phyloP scores from a whole-genome alignment of 2,329 filamentous ascomycete species.

The Cercospora zeae-maydis region DNA sequence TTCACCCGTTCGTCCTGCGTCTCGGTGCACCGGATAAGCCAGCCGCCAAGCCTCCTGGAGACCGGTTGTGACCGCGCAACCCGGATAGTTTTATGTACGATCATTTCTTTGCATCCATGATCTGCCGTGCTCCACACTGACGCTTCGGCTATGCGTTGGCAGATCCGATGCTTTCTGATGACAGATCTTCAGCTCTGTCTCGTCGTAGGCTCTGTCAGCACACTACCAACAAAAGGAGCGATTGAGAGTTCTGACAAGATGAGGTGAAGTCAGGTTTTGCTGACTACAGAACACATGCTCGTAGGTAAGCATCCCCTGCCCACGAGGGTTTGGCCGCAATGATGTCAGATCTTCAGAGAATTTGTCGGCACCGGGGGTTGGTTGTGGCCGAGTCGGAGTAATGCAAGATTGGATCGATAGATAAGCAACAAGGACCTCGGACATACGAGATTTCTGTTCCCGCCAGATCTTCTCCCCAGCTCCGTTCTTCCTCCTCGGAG shows the following conservation, averaged over 20 bases:
- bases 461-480: background rate
- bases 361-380: background rate
- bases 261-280: background rate
- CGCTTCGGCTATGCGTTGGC: background rate
- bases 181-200: too few relatives aligned
- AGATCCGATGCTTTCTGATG: background rate
- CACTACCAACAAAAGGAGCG: background rate
- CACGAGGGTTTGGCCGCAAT: background rate
- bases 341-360: background rate
- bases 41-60: background rate
- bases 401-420: background rate
- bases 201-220: background rate
- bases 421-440: too few relatives aligned
- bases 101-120: background rate
- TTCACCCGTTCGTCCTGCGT: background rate
- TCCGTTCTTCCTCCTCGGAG: background rate
- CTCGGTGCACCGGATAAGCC: background rate
- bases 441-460: background rate
- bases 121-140: background rate
- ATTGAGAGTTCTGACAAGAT: background rate
- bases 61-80: background rate
- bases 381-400: background rate
- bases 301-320: background rate
- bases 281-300: background rate
- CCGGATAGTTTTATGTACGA: background rate